Conservation (phyloP, 2,329 filamentous ascomycete species). For the Sarocladium kiliense region DNA sequence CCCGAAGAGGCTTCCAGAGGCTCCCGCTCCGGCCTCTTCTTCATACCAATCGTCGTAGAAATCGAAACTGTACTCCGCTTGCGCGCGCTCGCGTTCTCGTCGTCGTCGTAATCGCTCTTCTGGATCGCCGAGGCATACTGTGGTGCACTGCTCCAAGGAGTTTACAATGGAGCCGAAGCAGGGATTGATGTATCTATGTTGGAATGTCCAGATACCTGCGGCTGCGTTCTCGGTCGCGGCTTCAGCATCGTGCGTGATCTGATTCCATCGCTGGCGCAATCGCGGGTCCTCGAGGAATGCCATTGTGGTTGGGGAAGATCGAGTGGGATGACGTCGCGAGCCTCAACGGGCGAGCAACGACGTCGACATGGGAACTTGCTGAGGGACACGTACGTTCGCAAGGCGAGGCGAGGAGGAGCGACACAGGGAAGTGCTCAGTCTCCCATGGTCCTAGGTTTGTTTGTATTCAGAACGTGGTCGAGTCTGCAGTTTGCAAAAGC, state of each 20-base stretch:
- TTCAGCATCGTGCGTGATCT: slow-evolving; percentile 86
- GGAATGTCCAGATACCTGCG: slow-evolving; percentile 82
- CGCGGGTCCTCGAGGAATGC: slow-evolving; percentile 73
- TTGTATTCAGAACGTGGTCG: not conserved
- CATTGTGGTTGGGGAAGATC: slow-evolving; percentile 32
- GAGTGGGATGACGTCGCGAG: slow-evolving; percentile 7
- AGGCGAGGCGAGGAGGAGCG: too few relatives aligned
- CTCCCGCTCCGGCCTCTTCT: slow-evolving; percentile 39
- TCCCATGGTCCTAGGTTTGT: not conserved
- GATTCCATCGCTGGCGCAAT: slow-evolving; percentile 88
- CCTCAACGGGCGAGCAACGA: not conserved
- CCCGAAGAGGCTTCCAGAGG: slow-evolving; percentile 54
- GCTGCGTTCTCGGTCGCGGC: slow-evolving; percentile 88
- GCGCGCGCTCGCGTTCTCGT: slow-evolving; percentile 55
- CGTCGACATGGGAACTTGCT: not conserved
- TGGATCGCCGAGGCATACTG: slow-evolving; percentile 64
- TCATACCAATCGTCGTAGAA: slow-evolving; percentile 98
- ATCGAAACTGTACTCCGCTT: slow-evolving; percentile 83
- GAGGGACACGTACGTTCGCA: not conserved
- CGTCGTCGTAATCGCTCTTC: slow-evolving; percentile 68
- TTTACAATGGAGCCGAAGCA: slow-evolving; percentile 65
- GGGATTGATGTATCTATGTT: slow-evolving; percentile 78
- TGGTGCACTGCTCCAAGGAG: slow-evolving; percentile 67
- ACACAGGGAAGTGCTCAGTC: not conserved
- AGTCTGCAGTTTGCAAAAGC: not conserved